Percentiles rank a stretch among this genome's conserved stretches.
Conservation (phyloP, 2,329 filamentous ascomycete genomes). For the Xylaria sp. region DNA sequence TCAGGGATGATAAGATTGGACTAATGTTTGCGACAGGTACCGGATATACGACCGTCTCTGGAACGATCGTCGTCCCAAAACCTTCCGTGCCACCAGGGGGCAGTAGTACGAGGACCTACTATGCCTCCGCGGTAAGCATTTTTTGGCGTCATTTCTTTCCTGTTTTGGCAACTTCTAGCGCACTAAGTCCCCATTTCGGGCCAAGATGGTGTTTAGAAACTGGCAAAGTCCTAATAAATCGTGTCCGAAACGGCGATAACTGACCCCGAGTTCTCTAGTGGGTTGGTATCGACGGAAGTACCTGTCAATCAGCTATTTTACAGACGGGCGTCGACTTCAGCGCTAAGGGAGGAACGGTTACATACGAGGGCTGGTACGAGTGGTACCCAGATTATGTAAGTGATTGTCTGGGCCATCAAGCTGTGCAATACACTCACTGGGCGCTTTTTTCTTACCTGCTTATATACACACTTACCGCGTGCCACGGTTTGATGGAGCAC, state of each 20-base stretch:
- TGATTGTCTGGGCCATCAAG: not conserved
- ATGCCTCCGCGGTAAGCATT: slow-evolving; percentile 28
- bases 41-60: slow-evolving; percentile 57
- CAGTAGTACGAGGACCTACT: slow-evolving; percentile 29
- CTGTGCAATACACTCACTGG: not conserved
- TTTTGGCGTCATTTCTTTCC: too few relatives aligned
- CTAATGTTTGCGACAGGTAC: slow-evolving; percentile 30
- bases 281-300: slow-evolving; percentile 67
- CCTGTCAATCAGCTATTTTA: slow-evolving; percentile 58
- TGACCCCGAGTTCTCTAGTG: too few relatives aligned
- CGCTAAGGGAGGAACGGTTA: slow-evolving; percentile 45
- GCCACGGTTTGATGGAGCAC: not conserved
- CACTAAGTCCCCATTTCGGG: too few relatives aligned
- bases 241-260: too few relatives aligned
- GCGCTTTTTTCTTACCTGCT: not conserved
- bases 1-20: not conserved
- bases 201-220: too few relatives aligned
- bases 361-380: slow-evolving; percentile 63
- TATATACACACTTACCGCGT: not conserved
- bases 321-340: slow-evolving; percentile 64
- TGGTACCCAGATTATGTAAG: slow-evolving; percentile 61
- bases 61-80: slow-evolving; percentile 58
- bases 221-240: too few relatives aligned
- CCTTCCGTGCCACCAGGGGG: slow-evolving; percentile 40
- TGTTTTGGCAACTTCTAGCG: too few relatives aligned